Evolutionary conservation across 495 filamentous ascomycete species (phyloP).

Genomic region (Aspergillus indologenus): DNA sequence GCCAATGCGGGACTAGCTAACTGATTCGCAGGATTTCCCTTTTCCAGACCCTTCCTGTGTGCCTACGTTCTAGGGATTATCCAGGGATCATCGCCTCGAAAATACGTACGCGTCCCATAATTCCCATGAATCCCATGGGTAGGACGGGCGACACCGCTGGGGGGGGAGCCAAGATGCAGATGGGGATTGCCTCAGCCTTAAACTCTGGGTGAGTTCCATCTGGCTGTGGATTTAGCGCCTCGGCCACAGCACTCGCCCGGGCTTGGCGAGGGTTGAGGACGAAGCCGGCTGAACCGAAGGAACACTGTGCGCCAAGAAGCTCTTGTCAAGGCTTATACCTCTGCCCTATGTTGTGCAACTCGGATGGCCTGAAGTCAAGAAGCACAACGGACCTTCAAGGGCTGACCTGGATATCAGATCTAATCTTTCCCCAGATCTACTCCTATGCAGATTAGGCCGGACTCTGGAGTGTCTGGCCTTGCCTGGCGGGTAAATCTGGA

Average conservation of each 20-base stretch:
- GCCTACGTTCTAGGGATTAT: background rate
- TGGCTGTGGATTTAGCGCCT: conserved; percentile 1
- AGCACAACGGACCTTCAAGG: no score
- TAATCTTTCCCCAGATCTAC: background rate
- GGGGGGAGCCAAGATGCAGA: background rate
- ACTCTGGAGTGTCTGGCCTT: background rate
- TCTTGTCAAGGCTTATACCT: background rate
- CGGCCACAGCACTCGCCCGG: conserved; percentile 2
- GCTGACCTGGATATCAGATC: background rate
- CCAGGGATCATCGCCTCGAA: background rate
- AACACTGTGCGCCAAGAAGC: background rate
- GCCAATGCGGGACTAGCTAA: background rate
- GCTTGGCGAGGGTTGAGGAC: conserved; percentile 1
- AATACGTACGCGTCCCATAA: conserved; percentile 4
- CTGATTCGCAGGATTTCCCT: background rate
- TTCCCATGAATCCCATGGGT: background rate
- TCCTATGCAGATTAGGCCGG: background rate
- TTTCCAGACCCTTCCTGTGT: background rate
- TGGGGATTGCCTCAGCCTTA: conserved; percentile 5
- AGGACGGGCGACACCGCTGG: background rate
- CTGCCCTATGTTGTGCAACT: background rate
- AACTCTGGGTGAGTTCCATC: conserved; percentile 5
- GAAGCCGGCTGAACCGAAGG: background rate
- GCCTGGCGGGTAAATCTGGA: background rate
- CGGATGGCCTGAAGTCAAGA: no score